A percentile compares a stretch with the other conserved stretches of the same genome.
phyloP scores from a whole-genome alignment of 257 asterid genomes.

The Nicotiana undulata region DNA sequence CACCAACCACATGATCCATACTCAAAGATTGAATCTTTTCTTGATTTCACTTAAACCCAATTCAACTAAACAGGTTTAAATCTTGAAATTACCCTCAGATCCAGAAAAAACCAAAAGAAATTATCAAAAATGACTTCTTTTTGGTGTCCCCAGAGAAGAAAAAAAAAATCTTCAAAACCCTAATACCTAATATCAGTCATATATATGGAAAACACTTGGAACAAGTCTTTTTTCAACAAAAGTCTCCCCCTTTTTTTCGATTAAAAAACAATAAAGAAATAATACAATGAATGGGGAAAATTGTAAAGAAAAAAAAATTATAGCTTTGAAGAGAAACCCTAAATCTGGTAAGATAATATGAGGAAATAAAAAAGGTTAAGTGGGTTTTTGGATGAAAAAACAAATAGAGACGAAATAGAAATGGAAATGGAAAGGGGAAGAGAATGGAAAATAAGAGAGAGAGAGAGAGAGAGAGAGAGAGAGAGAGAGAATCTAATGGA shows the following conservation, averaged over 20 bases:
- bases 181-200: not conserved
- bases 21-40: conserved; percentile 17
- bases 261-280: conserved; percentile 7
- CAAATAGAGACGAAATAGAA: not conserved
- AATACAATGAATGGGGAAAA: conserved; percentile 5
- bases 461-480: conserved; percentile 13
- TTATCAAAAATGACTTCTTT: not conserved
- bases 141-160: not conserved
- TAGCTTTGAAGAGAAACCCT: not conserved
- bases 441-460: conserved; percentile 1
- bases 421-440: conserved; percentile 8
- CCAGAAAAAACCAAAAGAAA: conserved; percentile 16
- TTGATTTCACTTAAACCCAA: conserved; percentile 9
- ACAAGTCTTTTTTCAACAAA: not conserved
- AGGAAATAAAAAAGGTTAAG: not conserved
- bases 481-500: conserved; percentile 18
- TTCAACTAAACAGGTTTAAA: conserved; percentile 11
- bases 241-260: not conserved
- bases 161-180: not conserved
- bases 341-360: not conserved
- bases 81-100: conserved; percentile 19
- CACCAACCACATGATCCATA: conserved; percentile 81
- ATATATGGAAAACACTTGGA: not conserved
- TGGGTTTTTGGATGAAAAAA: not conserved
- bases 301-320: not conserved